Base-by-base conservation (phyloP, 176 grass and related monocot species). In the Phyllostachys edulis region DNA sequence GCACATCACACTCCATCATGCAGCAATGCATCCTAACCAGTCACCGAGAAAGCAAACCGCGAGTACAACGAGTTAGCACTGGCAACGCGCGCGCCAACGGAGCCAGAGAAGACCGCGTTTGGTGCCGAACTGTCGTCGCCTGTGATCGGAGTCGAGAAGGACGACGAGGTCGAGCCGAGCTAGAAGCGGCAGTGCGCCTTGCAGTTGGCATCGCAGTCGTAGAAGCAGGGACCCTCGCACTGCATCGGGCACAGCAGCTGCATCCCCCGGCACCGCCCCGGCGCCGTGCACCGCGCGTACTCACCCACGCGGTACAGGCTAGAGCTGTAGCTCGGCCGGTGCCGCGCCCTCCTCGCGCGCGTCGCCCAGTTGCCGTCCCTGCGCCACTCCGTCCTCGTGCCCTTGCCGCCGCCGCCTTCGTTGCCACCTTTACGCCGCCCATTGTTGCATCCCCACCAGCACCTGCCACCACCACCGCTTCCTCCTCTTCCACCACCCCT, bases 151-250 rank as follows among this genome's bases (percentile, higher is more conserved):
- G 45, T 13, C 13, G 45, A 46, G 45, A 13, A 10, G 45, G 45
- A 46, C 45, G 45, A 46, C 45, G 45, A 46, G 45, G 45, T 46
- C 11, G 45, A 46, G 45, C 45, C 45, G 11, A 7, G 63, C 80
- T 94, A 90, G 87, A 93, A 92, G 51, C 89, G 86, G 90, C 95
- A 97, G 78, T 94, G 95, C 27, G 95, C 87, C 79, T 71, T 90
- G 90, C 95, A 94, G 74, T 94, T 97, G 87, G 84, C 87, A 17
- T 77, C 84, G 45, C 95, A 94, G 87, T 94, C 95, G 63, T 97
- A 97, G 87, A 97, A 97, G 82, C 87, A 97, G 4, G 95, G 92
- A 0, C 95, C 92, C 6, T 97, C 78, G 66, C 95, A 94, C 9
- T 94, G 95, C 89, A 97, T 97, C 8, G 90, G 90, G 79, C 92